Evolutionary conservation across 371 early-diverging fungal genomes (phyloP), one percentile per base, ranked within the genome.

Genomic region (Rhizopus microsporus): DNA sequence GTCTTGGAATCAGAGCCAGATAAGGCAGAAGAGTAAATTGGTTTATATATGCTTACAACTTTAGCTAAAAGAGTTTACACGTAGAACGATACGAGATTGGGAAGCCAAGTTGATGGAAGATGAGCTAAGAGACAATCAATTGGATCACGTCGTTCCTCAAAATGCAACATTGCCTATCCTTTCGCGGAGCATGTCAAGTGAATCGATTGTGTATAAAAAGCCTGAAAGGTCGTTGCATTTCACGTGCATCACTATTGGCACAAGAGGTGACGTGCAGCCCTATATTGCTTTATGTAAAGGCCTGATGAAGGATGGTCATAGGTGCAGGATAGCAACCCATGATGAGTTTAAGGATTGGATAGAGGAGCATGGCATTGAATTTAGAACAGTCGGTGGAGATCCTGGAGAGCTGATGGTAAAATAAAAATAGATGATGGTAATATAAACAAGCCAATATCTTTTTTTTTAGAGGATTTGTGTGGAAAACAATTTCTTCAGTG

Each of bases 211-310:
- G 9, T 67, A 67, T 13, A 62, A 62, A 48, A 62, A 55, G 31
- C 67, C 81, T 2, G 69, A 72, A 12, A 67, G 69, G 23, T 74
- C 88, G 4, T 60, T 93, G 59, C 91, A 83, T 57, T 86, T 93
- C 54, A 92, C 92, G 0, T 86, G 87, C 54, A 66, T 92, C 38
- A 92, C 92, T 0, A 90, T 93, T 57, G 93, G 93, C n/a, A 88
- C 91, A 7, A 80, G 93, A 37, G 93, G 93, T 6, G 93, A 92
- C 68, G 92, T 93, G 0, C 91, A 93, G 60, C 93, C 92, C 0
- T 93, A 89, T 52, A 89, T 93, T 68, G 92, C 92, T 0, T 75
- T 91, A 10, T 86, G 89, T 68, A 91, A 92, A 72, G 79, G 83
- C 3, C 67, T 93, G 8, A 82, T 83, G 81, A 72, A 70, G 40